Base-by-base conservation (phyloP, 2,329 filamentous ascomycete species). In the Sphaerostilbella broomeana region DNA sequence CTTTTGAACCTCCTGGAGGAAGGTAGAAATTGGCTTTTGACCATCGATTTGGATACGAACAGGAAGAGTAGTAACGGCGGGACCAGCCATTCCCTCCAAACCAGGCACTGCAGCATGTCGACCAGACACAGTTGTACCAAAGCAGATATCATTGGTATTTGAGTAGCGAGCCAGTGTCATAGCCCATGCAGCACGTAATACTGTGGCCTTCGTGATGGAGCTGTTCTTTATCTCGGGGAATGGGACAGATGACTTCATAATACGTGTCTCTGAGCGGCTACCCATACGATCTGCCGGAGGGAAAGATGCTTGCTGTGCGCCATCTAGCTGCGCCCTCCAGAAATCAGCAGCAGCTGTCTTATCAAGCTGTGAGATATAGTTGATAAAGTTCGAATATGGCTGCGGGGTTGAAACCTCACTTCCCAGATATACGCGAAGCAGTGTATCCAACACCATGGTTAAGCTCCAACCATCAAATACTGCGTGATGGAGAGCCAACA, bases 371-470 rank as follows among this genome's bases (percentile, higher is more conserved):
- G 10, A 28, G 30, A 8, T 12, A 18, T 40, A 40, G 6, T 40
- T 40, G 12, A 40, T 35, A 16, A 40, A 40, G 25, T 60, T 51
- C 34, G 60, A 63, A 50, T 67, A 68, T 12, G 40, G 35, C 19
- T 36, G 17, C 30, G 17, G 33, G 7, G 58, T 51, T 13, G 61
- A 56, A 0, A 58, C 8, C 29, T 30, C 27, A 9, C 12, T 9
- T 9, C 27, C 27, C 8, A 10, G 15, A 17, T 30, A 30, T 8
- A 30, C 13, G 8, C 11, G 8, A 17, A n/a, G 16, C 27, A 30
- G 27, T 10, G 27, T 30, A 30, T 9, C 15, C 27, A 30, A 13
- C 8, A 30, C 11, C 12, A 30, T 30, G 9, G 11, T 15, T 19
- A 45, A 28, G 8, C 35, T 38, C 30, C 30, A 33, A n/a, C 30